These are phyloP conservation scores for Phalaenopsis equestris DNA, from an alignment of 106 monocot species.

Conservation along the genomic window DNA sequence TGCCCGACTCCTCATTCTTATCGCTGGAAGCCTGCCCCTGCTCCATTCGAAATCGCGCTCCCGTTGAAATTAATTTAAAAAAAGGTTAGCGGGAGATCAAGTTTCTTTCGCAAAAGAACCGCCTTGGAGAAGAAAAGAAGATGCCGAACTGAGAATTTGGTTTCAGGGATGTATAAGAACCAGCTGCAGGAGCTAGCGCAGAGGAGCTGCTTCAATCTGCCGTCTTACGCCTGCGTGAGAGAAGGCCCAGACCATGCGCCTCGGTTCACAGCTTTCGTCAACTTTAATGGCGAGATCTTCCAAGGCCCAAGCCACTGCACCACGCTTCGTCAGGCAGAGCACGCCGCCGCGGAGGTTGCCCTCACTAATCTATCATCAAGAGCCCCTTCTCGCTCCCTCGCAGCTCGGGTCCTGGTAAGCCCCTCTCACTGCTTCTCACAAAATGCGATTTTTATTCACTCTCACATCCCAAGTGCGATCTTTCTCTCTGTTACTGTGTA, in stretches of 20 bases:
- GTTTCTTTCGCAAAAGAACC: not conserved
- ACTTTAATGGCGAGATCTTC: conserved; percentile 75
- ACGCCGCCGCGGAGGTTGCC: conserved; percentile 80
- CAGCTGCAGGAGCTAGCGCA: conserved; percentile 86
- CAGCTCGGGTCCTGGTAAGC: conserved; percentile 61
- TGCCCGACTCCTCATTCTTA: not conserved
- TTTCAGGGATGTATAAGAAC: conserved; percentile 64
- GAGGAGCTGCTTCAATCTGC: conserved; percentile 81
- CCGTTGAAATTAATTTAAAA: not conserved
- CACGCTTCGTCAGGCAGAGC: conserved; percentile 71
- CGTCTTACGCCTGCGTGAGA: conserved; percentile 59
- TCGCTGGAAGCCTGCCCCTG: not conserved
- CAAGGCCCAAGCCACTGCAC: conserved; percentile 55
- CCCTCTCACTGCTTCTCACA: conserved; percentile 29
- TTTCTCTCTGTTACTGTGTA: conserved; percentile 35
- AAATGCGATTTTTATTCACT: conserved; percentile 18
- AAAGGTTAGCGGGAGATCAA: not conserved
- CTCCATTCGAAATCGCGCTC: not conserved
- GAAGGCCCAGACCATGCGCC: conserved; percentile 86
- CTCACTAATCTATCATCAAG: conserved; percentile 43
- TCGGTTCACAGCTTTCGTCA: conserved; percentile 66
- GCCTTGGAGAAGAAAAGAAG: not conserved
- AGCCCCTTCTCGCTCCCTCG: conserved; percentile 59
- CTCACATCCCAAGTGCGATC: conserved; percentile 10
- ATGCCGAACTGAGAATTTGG: not conserved